Base-by-base conservation (phyloP, 768 basidiomycete genomes). In the Agrocybe chaxingu region DNA sequence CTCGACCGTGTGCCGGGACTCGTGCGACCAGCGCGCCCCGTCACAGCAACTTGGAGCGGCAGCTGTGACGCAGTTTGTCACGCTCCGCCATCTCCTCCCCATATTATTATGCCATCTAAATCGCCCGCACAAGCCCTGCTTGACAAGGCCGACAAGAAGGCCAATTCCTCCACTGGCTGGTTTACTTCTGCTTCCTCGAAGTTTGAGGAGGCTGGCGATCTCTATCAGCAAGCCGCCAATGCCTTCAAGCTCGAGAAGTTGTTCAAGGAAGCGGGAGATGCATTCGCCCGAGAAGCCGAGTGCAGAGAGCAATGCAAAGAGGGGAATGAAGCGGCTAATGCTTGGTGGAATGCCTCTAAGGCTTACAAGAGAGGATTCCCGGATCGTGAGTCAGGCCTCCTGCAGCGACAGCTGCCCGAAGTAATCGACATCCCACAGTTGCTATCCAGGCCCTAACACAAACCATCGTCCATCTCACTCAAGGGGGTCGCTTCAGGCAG, bases 321-420 rank as follows among this genome's bases (percentile, higher is more conserved):
- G 70, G 69, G 66, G 42, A 93, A 93, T 57, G 97, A 98, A 58
- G 95, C 96, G n/a, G 89, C 94, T 16, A 96, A 95, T 64, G 95
- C 95, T 7, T 98, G 89, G 87, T 98, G 96, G 91, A 97, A 96
- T 65, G 95, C 97, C 9, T 86, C 92, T 32, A 98, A 98, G 72
- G 85, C 89, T 8, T 99, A 90, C 77, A 99, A 98, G 76, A 80
- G 89, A 69, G 87, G 85, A 19, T 83, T 79, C 66, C 94, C 78
- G 31, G 88, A 92, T 58, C 74, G 96, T 97, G 65, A 65, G 85
- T 46, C n/a, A 35, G 32, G 47, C 18, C 45, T 46, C 33, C 39
- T 42, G 13, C 33, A 37, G n/a, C 40, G 24, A 10, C 32, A 53
- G 47, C 37, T 54, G 47, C 48, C 59, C 60, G 50, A 45, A 40